Conservation (phyloP, 2,329 filamentous ascomycete genomes). For the Cladophialophora immunda region DNA sequence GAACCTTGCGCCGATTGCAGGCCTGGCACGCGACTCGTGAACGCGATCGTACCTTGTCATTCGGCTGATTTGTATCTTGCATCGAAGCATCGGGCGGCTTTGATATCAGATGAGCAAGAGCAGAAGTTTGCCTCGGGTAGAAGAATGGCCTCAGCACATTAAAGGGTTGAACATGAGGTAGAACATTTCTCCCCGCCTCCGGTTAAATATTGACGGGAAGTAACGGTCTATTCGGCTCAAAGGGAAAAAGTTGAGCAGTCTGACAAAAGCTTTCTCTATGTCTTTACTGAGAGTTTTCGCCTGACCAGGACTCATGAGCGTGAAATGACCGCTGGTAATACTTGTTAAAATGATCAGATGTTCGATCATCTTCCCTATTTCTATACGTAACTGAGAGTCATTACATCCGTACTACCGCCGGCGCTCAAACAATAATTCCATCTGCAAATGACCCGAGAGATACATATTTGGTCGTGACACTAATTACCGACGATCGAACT, state of each 20-base stretch:
- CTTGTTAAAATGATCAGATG: too few species aligned
- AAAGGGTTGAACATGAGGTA: background rate
- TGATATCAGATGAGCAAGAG: background rate
- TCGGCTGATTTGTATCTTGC: background rate
- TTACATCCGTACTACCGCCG: too few species aligned
- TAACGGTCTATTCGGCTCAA: background rate
- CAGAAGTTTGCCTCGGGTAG: background rate
- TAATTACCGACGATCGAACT: too few species aligned
- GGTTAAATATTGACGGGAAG: background rate
- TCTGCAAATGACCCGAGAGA: too few species aligned
- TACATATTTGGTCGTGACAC: too few species aligned
- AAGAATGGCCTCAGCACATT: background rate
- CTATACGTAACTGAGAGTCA: too few species aligned
- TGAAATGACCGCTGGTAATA: too few species aligned
- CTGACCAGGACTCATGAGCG: too few species aligned
- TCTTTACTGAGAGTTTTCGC: too few species aligned
- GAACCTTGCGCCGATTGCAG: background rate
- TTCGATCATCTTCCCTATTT: too few species aligned
- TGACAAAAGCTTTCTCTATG: background rate
- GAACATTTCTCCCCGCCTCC: background rate
- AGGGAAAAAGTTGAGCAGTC: background rate
- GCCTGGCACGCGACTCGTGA: background rate
- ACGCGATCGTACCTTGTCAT: background rate
- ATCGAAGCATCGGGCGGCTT: background rate
- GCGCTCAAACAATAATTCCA: too few species aligned